phyloP scores from a whole-genome alignment of 2,329 filamentous ascomycete species.

The Chrysoporthe puriensis region DNA sequence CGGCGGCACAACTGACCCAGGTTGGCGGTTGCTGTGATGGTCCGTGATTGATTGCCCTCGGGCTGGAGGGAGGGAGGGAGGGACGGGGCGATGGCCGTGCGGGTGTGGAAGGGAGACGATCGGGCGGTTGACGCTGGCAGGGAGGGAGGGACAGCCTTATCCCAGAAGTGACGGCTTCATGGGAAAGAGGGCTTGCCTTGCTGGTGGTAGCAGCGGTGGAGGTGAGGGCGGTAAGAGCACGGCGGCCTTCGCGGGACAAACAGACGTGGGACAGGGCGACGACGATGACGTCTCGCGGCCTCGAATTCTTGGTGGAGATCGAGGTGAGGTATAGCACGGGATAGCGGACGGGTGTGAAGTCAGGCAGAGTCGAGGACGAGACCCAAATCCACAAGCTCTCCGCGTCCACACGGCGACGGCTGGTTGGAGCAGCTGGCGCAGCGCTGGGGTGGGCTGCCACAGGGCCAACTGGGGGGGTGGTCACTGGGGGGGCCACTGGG shows the following conservation, averaged over 20 bases:
- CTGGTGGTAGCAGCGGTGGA: neutral
- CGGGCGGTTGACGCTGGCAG: neutral
- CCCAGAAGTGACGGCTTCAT: constrained; percentile 26
- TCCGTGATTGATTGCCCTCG: constrained; percentile 5
- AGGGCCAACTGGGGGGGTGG: neutral
- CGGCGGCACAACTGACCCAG: constrained; percentile 22
- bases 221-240: neutral
- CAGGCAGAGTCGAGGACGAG: constrained; percentile 1
- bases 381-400: neutral
- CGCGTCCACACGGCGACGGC: constrained; percentile 5
- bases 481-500: neutral
- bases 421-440: constrained; percentile 4
- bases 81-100: neutral
- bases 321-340: constrained; percentile 9
- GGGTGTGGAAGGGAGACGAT: neutral
- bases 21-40: constrained; percentile 12
- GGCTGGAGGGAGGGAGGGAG: constrained; percentile 5
- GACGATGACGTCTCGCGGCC: constrained; percentile 15
- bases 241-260: neutral
- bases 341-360: neutral
- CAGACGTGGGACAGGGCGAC: constrained; percentile 4
- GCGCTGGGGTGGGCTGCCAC: neutral
- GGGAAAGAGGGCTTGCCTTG: constrained; percentile 21
- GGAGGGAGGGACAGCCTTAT: constrained; percentile 25
- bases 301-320: constrained; percentile 18